Conservation (phyloP, 768 basidiomycete species). For the Boletellus ananas region DNA sequence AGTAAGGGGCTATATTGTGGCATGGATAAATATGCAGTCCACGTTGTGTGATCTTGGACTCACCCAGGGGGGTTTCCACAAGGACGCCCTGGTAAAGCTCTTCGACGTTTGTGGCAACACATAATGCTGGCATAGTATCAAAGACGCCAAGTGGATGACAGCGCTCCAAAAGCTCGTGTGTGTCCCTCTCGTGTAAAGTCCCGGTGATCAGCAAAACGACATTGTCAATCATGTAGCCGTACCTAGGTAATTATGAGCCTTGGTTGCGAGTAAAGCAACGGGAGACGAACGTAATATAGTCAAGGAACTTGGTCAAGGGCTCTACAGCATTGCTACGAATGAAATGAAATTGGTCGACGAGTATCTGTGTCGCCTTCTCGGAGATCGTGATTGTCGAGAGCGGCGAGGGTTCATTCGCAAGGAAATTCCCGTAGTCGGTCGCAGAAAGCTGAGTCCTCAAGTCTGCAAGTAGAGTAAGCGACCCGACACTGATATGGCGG, state of each 20-base stretch:
- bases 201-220: slow-evolving; percentile 96
- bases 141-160: slow-evolving; percentile 97
- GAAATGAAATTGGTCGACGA: slow-evolving; percentile 98
- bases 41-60: slow-evolving; percentile 26
- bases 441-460: slow-evolving; percentile 92
- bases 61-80: slow-evolving; percentile 96
- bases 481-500: not conserved
- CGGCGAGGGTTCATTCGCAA: slow-evolving; percentile 92
- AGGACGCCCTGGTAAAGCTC: slow-evolving; percentile 96
- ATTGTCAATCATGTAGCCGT: slow-evolving; percentile 99
- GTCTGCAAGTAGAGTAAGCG: slow-evolving; percentile 48
- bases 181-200: slow-evolving; percentile 94
- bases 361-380: slow-evolving; percentile 92
- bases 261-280: slow-evolving; percentile 3
- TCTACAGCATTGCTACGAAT: slow-evolving; percentile 87
- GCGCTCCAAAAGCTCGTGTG: slow-evolving; percentile 91
- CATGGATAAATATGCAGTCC: slow-evolving; percentile 2
- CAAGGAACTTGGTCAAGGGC: slow-evolving; percentile 87
- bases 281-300: slow-evolving; percentile 89
- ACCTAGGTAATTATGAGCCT: slow-evolving; percentile 44
- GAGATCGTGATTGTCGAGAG: slow-evolving; percentile 92
- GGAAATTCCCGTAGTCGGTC: slow-evolving; percentile 98
- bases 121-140: slow-evolving; percentile 98
- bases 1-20: slow-evolving; percentile 72
- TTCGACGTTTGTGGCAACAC: slow-evolving; percentile 97